Evolutionary conservation across 2,329 filamentous ascomycete genomes (phyloP).

Genomic region (Monosporascus sp.): DNA sequence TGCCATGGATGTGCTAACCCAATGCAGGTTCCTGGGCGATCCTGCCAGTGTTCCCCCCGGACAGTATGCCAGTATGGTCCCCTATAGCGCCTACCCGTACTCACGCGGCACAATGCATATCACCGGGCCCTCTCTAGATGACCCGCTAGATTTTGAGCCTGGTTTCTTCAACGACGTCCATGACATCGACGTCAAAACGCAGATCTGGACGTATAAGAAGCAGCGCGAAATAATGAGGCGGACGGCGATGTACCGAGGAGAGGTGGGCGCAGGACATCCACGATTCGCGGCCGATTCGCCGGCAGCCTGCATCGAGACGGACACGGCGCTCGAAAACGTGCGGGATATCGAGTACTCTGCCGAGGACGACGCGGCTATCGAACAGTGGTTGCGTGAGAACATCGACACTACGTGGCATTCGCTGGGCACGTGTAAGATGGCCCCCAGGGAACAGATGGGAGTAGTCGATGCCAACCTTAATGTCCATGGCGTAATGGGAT

Average conservation of each 20-base stretch:
- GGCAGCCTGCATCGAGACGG: conserved; percentile 16
- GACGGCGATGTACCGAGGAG: conserved; percentile 43
- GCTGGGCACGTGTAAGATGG: conserved; percentile 34
- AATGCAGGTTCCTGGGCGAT: not conserved
- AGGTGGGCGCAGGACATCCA: conserved; percentile 37
- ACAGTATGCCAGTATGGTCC: conserved; percentile 2
- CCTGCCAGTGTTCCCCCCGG: not conserved
- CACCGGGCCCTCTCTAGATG: conserved; percentile 30
- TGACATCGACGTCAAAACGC: conserved; percentile 47
- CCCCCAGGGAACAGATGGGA: conserved; percentile 26
- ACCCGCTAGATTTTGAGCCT: conserved; percentile 47
- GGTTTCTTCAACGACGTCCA: conserved; percentile 47
- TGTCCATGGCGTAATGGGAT: conserved; percentile 31
- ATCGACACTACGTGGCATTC: conserved; percentile 34
- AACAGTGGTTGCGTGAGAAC: conserved; percentile 29
- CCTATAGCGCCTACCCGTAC: conserved; percentile 5
- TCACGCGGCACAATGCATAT: conserved; percentile 48
- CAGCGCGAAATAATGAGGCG: conserved; percentile 54
- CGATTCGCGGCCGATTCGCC: conserved; percentile 34
- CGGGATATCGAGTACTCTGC: conserved; percentile 40
- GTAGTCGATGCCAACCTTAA: conserved; percentile 32
- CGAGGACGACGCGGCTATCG: conserved; percentile 39
- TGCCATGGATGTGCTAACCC: no score
- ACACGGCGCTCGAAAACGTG: conserved; percentile 7
- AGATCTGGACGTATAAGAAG: conserved; percentile 59